Evolutionary conservation across 108 stramenopile genomes (phyloP).

Genomic region (Cyclotella atomus): DNA sequence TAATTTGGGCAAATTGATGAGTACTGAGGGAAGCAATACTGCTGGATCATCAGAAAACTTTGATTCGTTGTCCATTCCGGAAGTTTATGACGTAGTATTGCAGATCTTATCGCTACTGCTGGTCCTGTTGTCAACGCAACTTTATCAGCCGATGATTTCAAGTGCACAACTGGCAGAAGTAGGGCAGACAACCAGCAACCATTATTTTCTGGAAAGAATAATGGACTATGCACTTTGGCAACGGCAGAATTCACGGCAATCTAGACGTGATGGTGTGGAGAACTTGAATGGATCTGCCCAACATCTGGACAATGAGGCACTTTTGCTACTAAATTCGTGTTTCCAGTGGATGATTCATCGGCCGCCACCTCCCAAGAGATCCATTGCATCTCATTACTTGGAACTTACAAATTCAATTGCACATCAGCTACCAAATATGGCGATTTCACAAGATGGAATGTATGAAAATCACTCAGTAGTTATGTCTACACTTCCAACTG

Average conservation of each 20-base stretch:
- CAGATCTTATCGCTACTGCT: conserved; percentile 63
- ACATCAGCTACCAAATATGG: conserved; percentile 48
- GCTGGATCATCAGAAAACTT: not conserved
- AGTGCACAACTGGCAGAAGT: conserved; percentile 39
- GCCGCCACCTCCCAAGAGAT: conserved; percentile 65
- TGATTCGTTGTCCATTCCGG: conserved; percentile 57
- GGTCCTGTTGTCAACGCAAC: conserved; percentile 74
- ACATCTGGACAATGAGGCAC: conserved; percentile 12
- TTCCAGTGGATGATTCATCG: conserved; percentile 64
- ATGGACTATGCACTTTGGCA: conserved; percentile 56
- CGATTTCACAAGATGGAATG: conserved; percentile 72
- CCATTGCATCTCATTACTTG: conserved; percentile 62
- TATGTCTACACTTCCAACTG: conserved; percentile 52
- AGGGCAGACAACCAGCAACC: conserved; percentile 12
- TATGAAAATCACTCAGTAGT: conserved; percentile 71
- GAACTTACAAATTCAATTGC: conserved; percentile 61
- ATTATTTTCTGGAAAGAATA: conserved; percentile 53
- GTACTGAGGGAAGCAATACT: not conserved
- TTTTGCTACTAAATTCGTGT: conserved; percentile 46
- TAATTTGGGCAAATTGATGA: conserved; percentile 15
- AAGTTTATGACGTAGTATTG: conserved; percentile 72
- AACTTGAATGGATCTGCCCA: not conserved
- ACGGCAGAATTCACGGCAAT: conserved; percentile 18
- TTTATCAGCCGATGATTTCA: conserved; percentile 73
- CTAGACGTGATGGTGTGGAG: conserved; percentile 1